Percentiles rank a stretch among this genome's conserved stretches.
Evolutionary conservation across 257 asterid species (phyloP).

Genomic region (Plantago major): DNA sequence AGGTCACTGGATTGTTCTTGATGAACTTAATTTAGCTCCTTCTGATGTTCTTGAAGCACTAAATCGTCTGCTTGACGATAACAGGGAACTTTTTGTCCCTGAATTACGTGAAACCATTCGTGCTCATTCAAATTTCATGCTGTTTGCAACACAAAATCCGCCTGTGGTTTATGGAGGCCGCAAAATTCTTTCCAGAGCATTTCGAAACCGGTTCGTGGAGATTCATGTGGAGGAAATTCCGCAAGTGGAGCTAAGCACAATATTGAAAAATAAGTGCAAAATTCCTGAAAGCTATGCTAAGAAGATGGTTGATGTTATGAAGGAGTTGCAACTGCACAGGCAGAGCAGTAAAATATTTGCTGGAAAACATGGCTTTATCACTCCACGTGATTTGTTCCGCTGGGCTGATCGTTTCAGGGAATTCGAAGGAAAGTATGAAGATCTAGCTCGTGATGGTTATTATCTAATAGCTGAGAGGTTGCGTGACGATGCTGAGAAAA

Average conservation of each 20-base stretch:
- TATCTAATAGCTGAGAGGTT: constrained; percentile 88
- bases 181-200: constrained; percentile 89
- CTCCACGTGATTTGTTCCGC: constrained; percentile 95
- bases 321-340: constrained; percentile 81
- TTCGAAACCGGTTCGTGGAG: constrained; percentile 98
- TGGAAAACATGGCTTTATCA: constrained; percentile 95
- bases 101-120: constrained; percentile 70
- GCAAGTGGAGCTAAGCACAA: constrained; percentile 72
- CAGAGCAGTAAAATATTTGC: constrained; percentile 90
- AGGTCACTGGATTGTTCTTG: constrained; percentile 95
- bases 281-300: constrained; percentile 64
- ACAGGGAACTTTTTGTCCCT: constrained; percentile 92
- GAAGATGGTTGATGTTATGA: constrained; percentile 88
- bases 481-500: constrained; percentile 71
- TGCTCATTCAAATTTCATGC: constrained; percentile 85
- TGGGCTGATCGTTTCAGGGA: constrained; percentile 81
- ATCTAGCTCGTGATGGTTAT: constrained; percentile 83
- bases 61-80: constrained; percentile 89
- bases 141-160: constrained; percentile 98
- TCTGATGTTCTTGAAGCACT: constrained; percentile 96
- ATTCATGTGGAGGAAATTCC: constrained; percentile 98
- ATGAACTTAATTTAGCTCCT: constrained; percentile 96
- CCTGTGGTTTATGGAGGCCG: constrained; percentile 94
- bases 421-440: constrained; percentile 52
- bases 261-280: constrained; percentile 60